A percentile compares a stretch with the other conserved stretches of the same genome.
phyloP scores from a whole-genome alignment of 441 rosid species.

The Dalechampia spathulata region DNA sequence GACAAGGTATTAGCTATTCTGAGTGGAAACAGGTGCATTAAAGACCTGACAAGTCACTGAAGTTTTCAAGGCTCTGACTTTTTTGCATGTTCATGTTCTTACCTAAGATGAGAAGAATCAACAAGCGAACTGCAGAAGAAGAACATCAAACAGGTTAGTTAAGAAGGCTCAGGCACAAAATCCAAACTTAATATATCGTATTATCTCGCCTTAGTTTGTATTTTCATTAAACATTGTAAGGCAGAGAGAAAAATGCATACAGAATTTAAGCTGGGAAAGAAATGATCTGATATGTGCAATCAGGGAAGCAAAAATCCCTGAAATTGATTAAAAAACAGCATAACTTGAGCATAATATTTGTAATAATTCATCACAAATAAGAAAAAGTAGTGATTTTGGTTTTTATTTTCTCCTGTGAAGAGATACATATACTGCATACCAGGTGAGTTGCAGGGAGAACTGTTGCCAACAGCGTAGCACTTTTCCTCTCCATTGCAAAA shows the following conservation, averaged over 20 bases:
- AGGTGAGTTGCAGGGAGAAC: neutral
- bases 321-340: neutral
- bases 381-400: neutral
- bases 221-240: too few species aligned
- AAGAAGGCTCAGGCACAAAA: neutral
- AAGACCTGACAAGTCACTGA: too few species aligned
- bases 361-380: neutral
- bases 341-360: neutral
- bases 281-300: neutral
- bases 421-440: neutral
- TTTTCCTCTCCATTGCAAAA: conserved; percentile 1
- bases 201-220: too few species aligned
- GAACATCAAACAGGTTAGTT: neutral
- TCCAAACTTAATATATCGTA: too few species aligned
- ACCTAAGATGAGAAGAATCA: neutral
- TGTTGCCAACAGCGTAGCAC: neutral
- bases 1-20: neutral
- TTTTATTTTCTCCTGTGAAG: neutral
- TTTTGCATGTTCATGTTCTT: neutral
- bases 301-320: neutral
- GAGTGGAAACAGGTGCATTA: neutral
- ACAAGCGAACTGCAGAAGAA: neutral
- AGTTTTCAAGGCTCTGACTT: too few species aligned
- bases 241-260: neutral
- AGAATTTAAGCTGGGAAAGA: neutral